Percentiles rank a stretch among this genome's conserved stretches.
Evolutionary conservation across 1,139 yeast genomes (phyloP).

Genomic region (Candida sp.): DNA sequence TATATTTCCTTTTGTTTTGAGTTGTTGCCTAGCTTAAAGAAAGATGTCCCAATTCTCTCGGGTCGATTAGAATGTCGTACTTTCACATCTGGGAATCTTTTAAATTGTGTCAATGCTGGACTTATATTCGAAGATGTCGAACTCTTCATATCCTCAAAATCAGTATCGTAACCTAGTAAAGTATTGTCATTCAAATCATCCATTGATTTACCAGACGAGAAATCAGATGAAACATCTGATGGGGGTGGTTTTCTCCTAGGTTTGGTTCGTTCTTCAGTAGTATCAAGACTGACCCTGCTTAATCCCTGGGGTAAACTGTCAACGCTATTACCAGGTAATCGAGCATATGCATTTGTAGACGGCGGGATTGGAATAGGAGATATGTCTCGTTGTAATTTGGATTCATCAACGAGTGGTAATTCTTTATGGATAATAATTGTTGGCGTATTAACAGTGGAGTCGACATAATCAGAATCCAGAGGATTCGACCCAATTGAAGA

Average conservation of each 20-base stretch:
- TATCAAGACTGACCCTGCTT: constrained; percentile 1
- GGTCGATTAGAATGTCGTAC: constrained; percentile 3
- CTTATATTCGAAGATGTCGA: constrained; percentile 4
- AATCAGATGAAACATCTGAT: constrained; percentile 3
- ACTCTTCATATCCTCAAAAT: constrained; percentile 5
- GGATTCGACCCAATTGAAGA: constrained; percentile 12
- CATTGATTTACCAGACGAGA: not conserved
- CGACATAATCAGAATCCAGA: constrained; percentile 5
- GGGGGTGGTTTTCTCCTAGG: constrained; percentile 29
- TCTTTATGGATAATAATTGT: constrained; percentile 3
- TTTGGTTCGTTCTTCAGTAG: constrained; percentile 7
- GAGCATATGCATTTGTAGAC: constrained; percentile 16
- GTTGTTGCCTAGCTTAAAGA: constrained; percentile 11
- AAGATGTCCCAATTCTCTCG: not conserved
- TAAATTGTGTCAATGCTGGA: constrained; percentile 12
- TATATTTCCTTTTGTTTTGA: constrained; percentile 15
- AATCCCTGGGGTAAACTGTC: constrained; percentile 11
- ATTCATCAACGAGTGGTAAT: not conserved
- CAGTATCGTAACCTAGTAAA: constrained; percentile 4
- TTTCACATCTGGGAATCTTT: constrained; percentile 26
- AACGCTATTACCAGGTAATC: constrained; percentile 14
- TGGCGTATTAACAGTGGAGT: constrained; percentile 3
- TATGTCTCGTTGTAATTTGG: not conserved
- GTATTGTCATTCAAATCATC: not conserved
- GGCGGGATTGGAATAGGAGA: constrained; percentile 15